phyloP scores from a whole-genome alignment of 192 early-diverging fungal species.

The Backusella luteola region DNA sequence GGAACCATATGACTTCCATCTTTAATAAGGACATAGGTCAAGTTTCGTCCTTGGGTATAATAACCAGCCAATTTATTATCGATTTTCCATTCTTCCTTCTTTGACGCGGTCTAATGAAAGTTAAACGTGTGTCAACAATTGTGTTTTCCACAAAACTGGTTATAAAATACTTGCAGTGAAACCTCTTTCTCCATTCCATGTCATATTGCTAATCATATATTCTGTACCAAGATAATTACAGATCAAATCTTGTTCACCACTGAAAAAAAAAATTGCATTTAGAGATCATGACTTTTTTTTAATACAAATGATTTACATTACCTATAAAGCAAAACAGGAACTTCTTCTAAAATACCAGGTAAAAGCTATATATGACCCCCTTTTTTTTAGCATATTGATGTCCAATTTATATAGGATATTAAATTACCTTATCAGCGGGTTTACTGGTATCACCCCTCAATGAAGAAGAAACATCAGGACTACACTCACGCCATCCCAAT shows the following conservation, averaged over 20 bases:
- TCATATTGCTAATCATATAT: constrained; percentile 63
- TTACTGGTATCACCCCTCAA: constrained; percentile 50
- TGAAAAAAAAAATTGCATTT: constrained; percentile 26
- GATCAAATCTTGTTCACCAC: constrained; percentile 79
- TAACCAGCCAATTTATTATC: constrained; percentile 44
- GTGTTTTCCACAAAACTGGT: neutral
- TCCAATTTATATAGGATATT: neutral
- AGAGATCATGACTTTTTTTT: neutral
- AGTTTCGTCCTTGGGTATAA: constrained; percentile 50
- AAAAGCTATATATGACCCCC: constrained; percentile 47
- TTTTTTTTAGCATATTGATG: neutral
- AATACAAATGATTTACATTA: constrained; percentile 21
- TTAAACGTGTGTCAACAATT: neutral
- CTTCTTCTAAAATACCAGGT: constrained; percentile 56
- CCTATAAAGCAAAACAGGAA: constrained; percentile 64
- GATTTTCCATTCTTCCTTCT: constrained; percentile 50
- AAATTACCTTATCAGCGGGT: constrained; percentile 51
- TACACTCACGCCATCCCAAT: constrained; percentile 67
- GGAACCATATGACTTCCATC: constrained; percentile 90
- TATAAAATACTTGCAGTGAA: constrained; percentile 46
- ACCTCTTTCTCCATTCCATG: constrained; percentile 62
- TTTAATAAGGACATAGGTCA: constrained; percentile 83
- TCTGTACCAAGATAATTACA: constrained; percentile 76
- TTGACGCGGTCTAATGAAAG: constrained; percentile 31
- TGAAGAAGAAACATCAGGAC: constrained; percentile 38